Evolutionary conservation across 352 stramenopile genomes (phyloP), one percentile per base, ranked within the genome.

Genomic region (Phytopythium vexans): DNA sequence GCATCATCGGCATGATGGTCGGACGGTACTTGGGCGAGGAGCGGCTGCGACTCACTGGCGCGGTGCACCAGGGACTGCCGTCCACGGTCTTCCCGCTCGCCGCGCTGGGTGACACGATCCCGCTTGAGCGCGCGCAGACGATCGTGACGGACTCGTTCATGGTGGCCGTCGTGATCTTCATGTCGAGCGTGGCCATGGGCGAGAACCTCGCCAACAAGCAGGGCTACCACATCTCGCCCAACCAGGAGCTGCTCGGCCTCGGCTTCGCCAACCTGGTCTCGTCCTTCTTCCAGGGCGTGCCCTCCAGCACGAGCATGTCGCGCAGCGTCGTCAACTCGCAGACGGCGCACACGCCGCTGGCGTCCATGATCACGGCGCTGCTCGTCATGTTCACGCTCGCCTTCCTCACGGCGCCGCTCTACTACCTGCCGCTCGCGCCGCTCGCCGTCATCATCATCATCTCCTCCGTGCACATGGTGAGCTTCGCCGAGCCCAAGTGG

Each of bases 311-410:
- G 4, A 89, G 82, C 42, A 94, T 98, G 48, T 93, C 75, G 12
- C 75, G 94, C 40, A 97, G 83, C 6, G 90, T 91, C 6, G 92
- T 98, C 32, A 97, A 97, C 61, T 86, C 95, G 54, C 79, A 94
- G 44, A 90, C 73, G 41, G 92, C 90, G 2, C 76, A 88, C 56
- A 97, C 85, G 35, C 86, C 86, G 31, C 73, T 98, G 2, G 86
- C 86, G 44, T 90, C 74, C 34, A 90, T 98, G 46, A 79, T 98
- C 46, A 95, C 89, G 3, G 82, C 88, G 1, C 43, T 88, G 8
- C 62, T 98, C 21, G 83, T 98, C 41, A 72, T 90, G n/a, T n/a
- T 98, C 10, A 81, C 91, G 41, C 64, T 98, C 4, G 59, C 96
- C 16, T 90, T 89, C 12, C 69, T 97, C 54, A 98, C 93, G 1